Percentiles rank a stretch among this genome's conserved stretches.
phyloP scores from a whole-genome alignment of 306 rosid species.

The Biancaea sappan region DNA sequence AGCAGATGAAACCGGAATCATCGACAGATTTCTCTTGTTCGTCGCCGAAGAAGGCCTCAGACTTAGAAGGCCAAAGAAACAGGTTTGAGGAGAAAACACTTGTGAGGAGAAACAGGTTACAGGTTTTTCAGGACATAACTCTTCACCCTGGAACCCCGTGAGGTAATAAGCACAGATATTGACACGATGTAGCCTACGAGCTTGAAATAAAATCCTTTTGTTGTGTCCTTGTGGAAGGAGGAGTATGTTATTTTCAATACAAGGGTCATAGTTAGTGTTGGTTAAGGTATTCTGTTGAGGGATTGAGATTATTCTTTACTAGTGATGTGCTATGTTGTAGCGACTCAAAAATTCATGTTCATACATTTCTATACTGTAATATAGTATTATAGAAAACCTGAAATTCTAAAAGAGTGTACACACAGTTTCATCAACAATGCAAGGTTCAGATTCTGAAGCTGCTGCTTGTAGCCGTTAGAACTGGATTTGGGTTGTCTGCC shows the following conservation, averaged over 20 bases:
- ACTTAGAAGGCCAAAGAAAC: conserved; percentile 31
- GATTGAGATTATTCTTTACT: conserved; percentile 35
- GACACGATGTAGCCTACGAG: conserved; percentile 28
- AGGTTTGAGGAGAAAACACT: conserved; percentile 37
- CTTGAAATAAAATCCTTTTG: conserved; percentile 26
- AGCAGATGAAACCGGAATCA: conserved; percentile 37
- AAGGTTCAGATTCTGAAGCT: not conserved
- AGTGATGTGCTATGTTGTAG: not conserved
- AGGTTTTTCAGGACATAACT: conserved; percentile 61
- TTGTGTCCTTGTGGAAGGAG: conserved; percentile 18
- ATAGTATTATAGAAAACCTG: too few relatives aligned
- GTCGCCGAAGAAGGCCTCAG: conserved; percentile 39
- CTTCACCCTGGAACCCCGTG: conserved; percentile 32
- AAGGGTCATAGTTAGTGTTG: conserved; percentile 10
- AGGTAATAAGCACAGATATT: not conserved
- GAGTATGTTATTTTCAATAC: conserved; percentile 14
- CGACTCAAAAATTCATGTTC: conserved; percentile 21
- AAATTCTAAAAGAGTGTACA: too few relatives aligned
- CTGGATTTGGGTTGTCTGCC: too few relatives aligned
- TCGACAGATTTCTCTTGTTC: conserved; percentile 32
- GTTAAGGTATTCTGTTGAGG: conserved; percentile 19
- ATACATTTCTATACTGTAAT: conserved; percentile 16
- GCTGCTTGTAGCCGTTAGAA: not conserved
- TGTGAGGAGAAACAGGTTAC: conserved; percentile 59
- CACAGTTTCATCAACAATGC: not conserved